These are phyloP conservation scores for Lathyrus tuberosus DNA, from an alignment of 306 rosid genomes.

Conservation along the genomic window DNA sequence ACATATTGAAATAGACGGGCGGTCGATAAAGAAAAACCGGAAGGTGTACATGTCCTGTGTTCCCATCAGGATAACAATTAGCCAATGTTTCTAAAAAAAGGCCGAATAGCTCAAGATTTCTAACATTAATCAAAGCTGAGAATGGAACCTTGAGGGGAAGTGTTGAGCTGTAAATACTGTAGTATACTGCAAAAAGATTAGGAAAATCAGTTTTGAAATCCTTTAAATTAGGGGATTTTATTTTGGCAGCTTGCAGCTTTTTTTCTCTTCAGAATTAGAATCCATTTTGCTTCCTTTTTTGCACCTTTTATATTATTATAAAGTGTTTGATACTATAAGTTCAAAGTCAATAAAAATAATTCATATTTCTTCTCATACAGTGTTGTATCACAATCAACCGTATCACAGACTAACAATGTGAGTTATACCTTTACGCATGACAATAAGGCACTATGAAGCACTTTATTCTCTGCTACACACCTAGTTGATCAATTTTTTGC, in stretches of 20 bases:
- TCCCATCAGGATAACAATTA: background rate
- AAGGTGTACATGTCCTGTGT: background rate
- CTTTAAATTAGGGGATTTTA: background rate
- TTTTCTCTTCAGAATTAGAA: background rate
- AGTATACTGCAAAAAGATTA: background rate
- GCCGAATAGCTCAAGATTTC: background rate
- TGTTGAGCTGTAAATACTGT: background rate
- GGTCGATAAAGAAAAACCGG: too few relatives aligned
- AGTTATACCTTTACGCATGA: conserved; percentile 76
- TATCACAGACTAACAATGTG: conserved; percentile 9
- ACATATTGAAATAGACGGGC: background rate
- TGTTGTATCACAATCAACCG: background rate
- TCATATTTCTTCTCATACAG: background rate
- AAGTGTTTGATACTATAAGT: background rate
- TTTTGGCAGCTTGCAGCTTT: background rate
- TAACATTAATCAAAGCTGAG: background rate
- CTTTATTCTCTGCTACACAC: conserved; percentile 94
- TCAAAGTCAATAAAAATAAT: conserved; percentile 10
- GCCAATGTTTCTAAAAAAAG: background rate
- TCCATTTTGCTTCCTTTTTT: background rate
- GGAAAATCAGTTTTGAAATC: background rate
- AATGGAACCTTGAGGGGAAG: background rate
- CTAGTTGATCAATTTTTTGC: conserved; percentile 47
- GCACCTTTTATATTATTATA: background rate
- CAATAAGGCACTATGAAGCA: conserved; percentile 75